phyloP scores from a whole-genome alignment of 2,329 filamentous ascomycete species.

The Sordariomycetes sp. region DNA sequence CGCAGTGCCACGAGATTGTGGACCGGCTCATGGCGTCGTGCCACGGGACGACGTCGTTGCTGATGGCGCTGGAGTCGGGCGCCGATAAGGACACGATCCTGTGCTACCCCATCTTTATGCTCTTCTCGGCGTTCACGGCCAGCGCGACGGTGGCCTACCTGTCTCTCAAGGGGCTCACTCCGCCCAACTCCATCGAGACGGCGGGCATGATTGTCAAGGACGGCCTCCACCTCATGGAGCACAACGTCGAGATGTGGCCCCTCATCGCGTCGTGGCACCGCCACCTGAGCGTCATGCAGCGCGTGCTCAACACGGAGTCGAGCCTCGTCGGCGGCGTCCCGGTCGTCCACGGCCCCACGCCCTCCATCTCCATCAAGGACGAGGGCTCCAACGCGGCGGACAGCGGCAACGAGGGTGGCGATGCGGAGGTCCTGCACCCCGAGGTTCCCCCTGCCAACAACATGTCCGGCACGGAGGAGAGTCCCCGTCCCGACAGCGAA shows the following conservation, averaged over 20 bases:
- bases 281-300: slow-evolving; percentile 47
- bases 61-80: slow-evolving; percentile 40
- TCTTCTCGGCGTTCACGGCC: slow-evolving; percentile 48
- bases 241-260: slow-evolving; percentile 46
- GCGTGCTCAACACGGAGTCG: slow-evolving; percentile 42
- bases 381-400: slow-evolving; percentile 41
- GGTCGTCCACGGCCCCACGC: slow-evolving; percentile 11
- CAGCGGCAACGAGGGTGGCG: slow-evolving; percentile 41
- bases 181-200: slow-evolving; percentile 40
- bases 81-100: slow-evolving; percentile 43
- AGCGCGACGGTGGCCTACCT: slow-evolving; percentile 48
- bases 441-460: slow-evolving; percentile 7
- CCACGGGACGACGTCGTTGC: slow-evolving; percentile 42
- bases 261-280: slow-evolving; percentile 46
- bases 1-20: slow-evolving; percentile 37
- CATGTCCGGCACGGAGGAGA: slow-evolving; percentile 16
- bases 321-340: slow-evolving; percentile 14
- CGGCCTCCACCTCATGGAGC: slow-evolving; percentile 43
- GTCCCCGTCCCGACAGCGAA: slow-evolving; percentile 32
- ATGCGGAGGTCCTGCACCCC: slow-evolving; percentile 18
- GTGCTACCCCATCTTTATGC: slow-evolving; percentile 51
- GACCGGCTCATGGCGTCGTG: slow-evolving; percentile 45
- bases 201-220: slow-evolving; percentile 43
- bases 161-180: slow-evolving; percentile 46
- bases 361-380: slow-evolving; percentile 31